Percentiles rank a stretch among this genome's conserved stretches.
phyloP scores from a whole-genome alignment of 257 asterid genomes.

The Solanum etuberosum region DNA sequence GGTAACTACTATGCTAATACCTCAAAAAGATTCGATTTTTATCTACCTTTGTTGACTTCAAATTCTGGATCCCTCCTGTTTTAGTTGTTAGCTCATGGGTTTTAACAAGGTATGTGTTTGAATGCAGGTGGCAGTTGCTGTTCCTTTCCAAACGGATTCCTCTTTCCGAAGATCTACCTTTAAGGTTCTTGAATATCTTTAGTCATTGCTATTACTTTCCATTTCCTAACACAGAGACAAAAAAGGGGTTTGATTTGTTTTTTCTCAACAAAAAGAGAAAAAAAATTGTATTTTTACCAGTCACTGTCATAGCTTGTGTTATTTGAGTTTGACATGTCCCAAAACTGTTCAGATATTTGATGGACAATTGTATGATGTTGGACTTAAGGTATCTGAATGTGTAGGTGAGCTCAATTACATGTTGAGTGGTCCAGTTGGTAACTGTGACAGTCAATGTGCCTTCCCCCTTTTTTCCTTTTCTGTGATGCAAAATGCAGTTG shows the following conservation, averaged over 20 bases:
- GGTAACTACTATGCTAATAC: slow-evolving; percentile 8
- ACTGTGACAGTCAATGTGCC: not conserved
- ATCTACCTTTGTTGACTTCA: not conserved
- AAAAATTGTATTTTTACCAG: not conserved
- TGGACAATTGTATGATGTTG: not conserved
- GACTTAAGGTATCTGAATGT: not conserved
- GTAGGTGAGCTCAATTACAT: not conserved
- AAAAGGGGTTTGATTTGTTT: not conserved
- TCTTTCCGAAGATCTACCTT: slow-evolving; percentile 27
- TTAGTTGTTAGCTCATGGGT: not conserved
- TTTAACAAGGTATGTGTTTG: not conserved
- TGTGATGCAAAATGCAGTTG: not conserved
- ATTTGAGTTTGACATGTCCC: not conserved
- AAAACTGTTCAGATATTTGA: not conserved
- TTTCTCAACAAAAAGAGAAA: not conserved
- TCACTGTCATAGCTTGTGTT: not conserved
- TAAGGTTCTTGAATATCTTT: slow-evolving; percentile 28
- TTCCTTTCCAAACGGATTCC: slow-evolving; percentile 31
- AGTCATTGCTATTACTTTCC: not conserved
- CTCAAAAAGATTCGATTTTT: not conserved
- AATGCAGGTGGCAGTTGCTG: slow-evolving; percentile 42
- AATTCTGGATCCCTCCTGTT: not conserved
- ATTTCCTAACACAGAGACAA: not conserved
- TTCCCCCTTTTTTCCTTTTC: not conserved
- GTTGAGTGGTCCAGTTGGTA: not conserved